Conservation (phyloP, 768 basidiomycete species). For the Auriculariales sp. region DNA sequence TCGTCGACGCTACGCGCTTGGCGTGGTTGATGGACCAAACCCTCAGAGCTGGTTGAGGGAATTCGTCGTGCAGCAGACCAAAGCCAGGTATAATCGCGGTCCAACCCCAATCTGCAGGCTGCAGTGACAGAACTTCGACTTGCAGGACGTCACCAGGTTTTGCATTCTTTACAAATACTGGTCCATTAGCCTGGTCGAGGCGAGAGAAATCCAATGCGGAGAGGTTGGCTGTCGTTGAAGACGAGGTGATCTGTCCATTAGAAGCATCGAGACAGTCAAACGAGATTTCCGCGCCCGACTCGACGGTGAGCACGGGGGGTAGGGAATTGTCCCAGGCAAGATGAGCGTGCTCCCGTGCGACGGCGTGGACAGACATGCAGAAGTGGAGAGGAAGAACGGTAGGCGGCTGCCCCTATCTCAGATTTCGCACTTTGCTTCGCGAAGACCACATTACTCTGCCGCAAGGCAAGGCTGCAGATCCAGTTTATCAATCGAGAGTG, state of each 20-base stretch:
- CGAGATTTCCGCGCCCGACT: constrained; percentile 38
- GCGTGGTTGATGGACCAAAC: constrained; percentile 34
- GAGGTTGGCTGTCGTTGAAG: constrained; percentile 24
- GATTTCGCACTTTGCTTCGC: too few species aligned
- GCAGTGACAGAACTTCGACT: constrained; percentile 39
- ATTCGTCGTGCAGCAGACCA: constrained; percentile 43
- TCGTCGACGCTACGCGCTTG: constrained; percentile 24
- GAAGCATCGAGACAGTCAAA: constrained; percentile 54
- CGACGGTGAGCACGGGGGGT: constrained; percentile 30
- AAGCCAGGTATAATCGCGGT: constrained; percentile 45
- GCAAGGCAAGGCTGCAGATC: too few species aligned
- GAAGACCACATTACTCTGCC: too few species aligned
- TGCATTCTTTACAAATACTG: constrained; percentile 38
- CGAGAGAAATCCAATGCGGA: constrained; percentile 28
- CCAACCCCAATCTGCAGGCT: constrained; percentile 49
- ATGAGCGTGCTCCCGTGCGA: constrained; percentile 37
- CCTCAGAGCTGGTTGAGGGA: constrained; percentile 33
- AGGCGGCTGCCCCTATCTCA: too few species aligned
- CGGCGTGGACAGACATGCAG: constrained; percentile 42
- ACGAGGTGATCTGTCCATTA: constrained; percentile 38
- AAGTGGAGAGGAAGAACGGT: too few species aligned
- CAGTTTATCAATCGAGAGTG: too few species aligned
- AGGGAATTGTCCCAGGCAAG: constrained; percentile 52
- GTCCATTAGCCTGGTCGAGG: constrained; percentile 47
- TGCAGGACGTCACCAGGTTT: constrained; percentile 42